A percentile compares a stretch with the other conserved stretches of the same genome.
Evolutionary conservation across 805 yeast species (phyloP).

Genomic region (Nakazawaea ishiwadae): DNA sequence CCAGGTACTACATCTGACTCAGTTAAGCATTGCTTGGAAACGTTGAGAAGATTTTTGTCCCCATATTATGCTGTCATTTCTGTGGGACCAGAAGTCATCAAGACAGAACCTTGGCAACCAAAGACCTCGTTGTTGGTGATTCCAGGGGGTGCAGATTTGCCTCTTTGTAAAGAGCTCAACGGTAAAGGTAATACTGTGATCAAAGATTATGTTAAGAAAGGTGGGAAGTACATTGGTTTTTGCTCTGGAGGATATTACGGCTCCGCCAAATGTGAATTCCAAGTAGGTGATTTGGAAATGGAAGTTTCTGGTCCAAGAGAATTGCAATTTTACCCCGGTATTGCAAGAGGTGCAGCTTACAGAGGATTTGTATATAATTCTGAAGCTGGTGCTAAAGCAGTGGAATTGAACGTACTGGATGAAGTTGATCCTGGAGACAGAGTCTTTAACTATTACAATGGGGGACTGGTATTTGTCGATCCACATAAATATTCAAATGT

Average conservation of each 20-base stretch:
- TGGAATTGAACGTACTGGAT: conserved; percentile 32
- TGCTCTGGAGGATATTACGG: conserved; percentile 97
- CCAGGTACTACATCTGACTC: conserved; percentile 87
- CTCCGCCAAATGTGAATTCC: conserved; percentile 74
- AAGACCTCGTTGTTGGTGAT: conserved; percentile 77
- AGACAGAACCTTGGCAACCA: conserved; percentile 82
- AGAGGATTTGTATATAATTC: conserved; percentile 77
- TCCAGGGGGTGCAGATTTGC: conserved; percentile 98
- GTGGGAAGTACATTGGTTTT: conserved; percentile 82
- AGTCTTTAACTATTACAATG: conserved; percentile 62
- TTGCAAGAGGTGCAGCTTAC: conserved; percentile 74
- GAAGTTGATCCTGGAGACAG: conserved; percentile 25
- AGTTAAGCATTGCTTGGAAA: conserved; percentile 76
- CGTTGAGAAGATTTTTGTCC: conserved; percentile 68
- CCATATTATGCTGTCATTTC: conserved; percentile 85
- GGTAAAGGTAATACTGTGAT: conserved; percentile 65
- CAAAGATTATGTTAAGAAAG: conserved; percentile 59
- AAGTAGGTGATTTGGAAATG: conserved; percentile 60
- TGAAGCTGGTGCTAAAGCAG: conserved; percentile 71
- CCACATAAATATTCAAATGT: conserved; percentile 58
- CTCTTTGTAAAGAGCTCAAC: conserved; percentile 68
- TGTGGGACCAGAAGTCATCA: conserved; percentile 56
- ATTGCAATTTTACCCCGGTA: conserved; percentile 76
- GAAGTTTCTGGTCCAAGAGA: conserved; percentile 89
- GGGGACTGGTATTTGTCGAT: conserved; percentile 84